Evolutionary conservation across 352 stramenopile species (phyloP), one percentile per base, ranked within the genome.

Genomic region (Phytophthora cactorum): DNA sequence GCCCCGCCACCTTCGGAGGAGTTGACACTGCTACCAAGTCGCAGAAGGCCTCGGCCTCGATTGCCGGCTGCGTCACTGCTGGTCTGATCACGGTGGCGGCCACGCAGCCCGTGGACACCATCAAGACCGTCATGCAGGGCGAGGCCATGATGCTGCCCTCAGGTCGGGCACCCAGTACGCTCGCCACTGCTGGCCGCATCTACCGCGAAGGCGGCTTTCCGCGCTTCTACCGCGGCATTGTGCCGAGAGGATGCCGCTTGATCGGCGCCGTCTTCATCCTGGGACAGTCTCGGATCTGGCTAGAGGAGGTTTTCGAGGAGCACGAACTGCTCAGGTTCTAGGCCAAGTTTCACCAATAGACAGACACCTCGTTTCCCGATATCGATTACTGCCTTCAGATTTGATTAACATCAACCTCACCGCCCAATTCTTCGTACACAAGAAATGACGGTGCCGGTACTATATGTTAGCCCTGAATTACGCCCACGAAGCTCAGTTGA

Each of bases 41-140:
- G 12, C 86, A 95, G 57, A 85, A 82, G 52, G 62, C 84, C 9
- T 89, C 75, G 15, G 85, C 87, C 4, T 89, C 83, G 5, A 69
- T 82, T 4, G 75, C 78, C 27, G 88, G 86, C 15, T 93, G 88
- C 52, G 73, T 91, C 29, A 59, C 86, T 17, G 84, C 88, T 7
- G 88, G 88, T 1, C 75, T 95, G 15, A 68, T 92, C 27, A 92
- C 88, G 1, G 86, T 95, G 12, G 79, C 79, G 55, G 84, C 66
- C 36, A 95, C 85, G 50, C 88, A 95, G 71, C 88, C 88, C 7
- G 70, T 95, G 10, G 88, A 95, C 57, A 95, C 86, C 10, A 60
- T 95, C 56, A 95, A 95, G 79, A 95, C 87, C 0, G 84, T 95
- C 25, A 90, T 93, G 79, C 87, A 95, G 60, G 87, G 87, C 32